Conservation (phyloP, 2,329 filamentous ascomycete species). For the Xylaria polymorpha region DNA sequence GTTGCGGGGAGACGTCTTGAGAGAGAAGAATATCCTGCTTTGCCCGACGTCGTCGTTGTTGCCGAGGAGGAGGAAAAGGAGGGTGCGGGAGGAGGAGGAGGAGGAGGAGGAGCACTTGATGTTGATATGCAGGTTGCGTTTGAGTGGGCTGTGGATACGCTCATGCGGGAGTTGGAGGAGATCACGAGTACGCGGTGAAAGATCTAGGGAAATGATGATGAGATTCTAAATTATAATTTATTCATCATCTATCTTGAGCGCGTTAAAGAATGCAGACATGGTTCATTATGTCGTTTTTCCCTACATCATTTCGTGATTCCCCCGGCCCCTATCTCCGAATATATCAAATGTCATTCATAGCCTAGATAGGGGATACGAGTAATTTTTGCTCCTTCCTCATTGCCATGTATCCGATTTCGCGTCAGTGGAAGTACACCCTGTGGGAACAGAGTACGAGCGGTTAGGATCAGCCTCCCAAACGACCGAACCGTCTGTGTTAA, state of each 20-base stretch:
- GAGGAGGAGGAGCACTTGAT: conserved; percentile 44
- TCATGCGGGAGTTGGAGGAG: conserved; percentile 63
- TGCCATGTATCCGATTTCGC: conserved; percentile 52
- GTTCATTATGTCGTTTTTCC: background rate
- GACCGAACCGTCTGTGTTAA: conserved; percentile 64
- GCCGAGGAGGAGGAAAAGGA: background rate
- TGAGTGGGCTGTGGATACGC: conserved; percentile 73
- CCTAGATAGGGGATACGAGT: background rate
- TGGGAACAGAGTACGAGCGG: conserved; percentile 54
- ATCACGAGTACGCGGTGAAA: conserved; percentile 21
- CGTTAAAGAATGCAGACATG: background rate
- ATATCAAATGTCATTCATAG: background rate
- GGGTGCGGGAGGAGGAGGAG: background rate
- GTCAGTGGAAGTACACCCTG: conserved; percentile 48
- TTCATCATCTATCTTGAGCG: background rate
- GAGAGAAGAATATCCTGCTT: conserved; percentile 61
- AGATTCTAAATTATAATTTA: background rate
- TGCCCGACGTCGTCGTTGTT: conserved; percentile 47
- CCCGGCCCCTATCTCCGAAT: background rate
- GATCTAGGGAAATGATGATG: conserved; percentile 1
- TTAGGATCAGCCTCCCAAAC: conserved; percentile 74
- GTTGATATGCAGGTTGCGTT: conserved; percentile 71
- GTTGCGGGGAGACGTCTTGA: conserved; percentile 60
- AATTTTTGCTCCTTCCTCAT: conserved; percentile 19
- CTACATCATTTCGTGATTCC: background rate